Conservation (phyloP, 495 filamentous ascomycete genomes). For the Venustampulla echinocandica region DNA sequence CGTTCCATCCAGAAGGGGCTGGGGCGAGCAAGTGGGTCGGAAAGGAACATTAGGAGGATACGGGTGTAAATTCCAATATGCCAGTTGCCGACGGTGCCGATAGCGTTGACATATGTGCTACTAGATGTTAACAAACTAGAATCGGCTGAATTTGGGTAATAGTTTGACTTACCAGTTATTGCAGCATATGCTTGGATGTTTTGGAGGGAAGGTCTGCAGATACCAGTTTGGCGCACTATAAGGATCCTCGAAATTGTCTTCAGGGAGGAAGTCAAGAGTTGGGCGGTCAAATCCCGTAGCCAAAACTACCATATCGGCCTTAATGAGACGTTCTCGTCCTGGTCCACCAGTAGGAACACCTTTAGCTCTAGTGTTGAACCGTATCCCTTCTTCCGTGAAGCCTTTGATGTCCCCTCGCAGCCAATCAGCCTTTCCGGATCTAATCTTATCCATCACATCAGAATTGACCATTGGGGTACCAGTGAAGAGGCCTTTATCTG, state of each 20-base stretch:
- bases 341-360: slow-evolving; percentile 68
- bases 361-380: slow-evolving; percentile 60
- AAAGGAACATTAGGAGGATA: slow-evolving; percentile 76
- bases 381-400: slow-evolving; percentile 55
- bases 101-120: slow-evolving; percentile 66
- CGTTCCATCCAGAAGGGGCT: slow-evolving; percentile 65
- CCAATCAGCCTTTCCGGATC: slow-evolving; percentile 69
- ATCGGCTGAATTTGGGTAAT: neutral
- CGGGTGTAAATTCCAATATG: slow-evolving; percentile 86
- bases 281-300: slow-evolving; percentile 76
- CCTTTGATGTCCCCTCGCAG: slow-evolving; percentile 67
- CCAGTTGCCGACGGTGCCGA: slow-evolving; percentile 75
- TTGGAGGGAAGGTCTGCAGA: slow-evolving; percentile 68
- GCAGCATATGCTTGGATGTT: slow-evolving; percentile 55
- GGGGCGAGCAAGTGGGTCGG: slow-evolving; percentile 67
- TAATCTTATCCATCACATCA: slow-evolving; percentile 68
- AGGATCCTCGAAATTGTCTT: slow-evolving; percentile 57
- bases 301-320: slow-evolving; percentile 72
- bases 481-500: slow-evolving; percentile 63
- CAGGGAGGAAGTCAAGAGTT: slow-evolving; percentile 61
- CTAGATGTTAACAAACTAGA: neutral
- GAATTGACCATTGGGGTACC: slow-evolving; percentile 83
- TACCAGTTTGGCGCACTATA: slow-evolving; percentile 84
- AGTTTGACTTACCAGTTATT: slow-evolving; percentile 50
- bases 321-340: slow-evolving; percentile 50